Evolutionary conservation across 495 filamentous ascomycete species (phyloP).

Genomic region (Penicillium macrosclerotiorum): DNA sequence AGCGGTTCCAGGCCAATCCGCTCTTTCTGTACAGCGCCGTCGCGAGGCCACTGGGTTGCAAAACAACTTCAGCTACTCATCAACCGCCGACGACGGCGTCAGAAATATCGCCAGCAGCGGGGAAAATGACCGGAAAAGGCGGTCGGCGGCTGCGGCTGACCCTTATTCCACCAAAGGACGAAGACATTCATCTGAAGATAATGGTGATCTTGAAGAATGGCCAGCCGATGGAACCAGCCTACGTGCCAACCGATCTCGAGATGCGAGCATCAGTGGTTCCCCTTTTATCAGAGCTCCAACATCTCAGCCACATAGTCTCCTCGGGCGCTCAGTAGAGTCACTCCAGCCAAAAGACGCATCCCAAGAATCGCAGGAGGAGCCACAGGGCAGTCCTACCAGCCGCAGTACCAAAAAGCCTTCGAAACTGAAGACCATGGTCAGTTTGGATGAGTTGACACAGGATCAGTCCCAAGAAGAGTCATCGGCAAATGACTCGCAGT

Average conservation of each 20-base stretch:
- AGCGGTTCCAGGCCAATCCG: conserved; percentile 42
- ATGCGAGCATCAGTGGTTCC: conserved; percentile 42
- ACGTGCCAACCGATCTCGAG: conserved; percentile 29
- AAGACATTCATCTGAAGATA: conserved; percentile 17
- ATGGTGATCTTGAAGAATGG: conserved; percentile 16
- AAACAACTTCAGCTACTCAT: conserved; percentile 12
- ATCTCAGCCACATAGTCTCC: conserved; percentile 29
- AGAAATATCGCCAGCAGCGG: not conserved
- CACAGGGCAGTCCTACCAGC: conserved; percentile 10
- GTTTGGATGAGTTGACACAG: conserved; percentile 19
- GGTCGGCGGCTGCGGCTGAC: conserved; percentile 21
- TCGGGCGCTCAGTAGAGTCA: conserved; percentile 36
- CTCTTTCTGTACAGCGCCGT: conserved; percentile 31
- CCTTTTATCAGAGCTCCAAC: conserved; percentile 39
- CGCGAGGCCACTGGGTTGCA: conserved; percentile 23
- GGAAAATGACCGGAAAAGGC: conserved; percentile 19
- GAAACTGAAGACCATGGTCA: conserved; percentile 28
- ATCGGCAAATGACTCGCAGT: conserved; percentile 16
- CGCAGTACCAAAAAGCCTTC: conserved; percentile 29
- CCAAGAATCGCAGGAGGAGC: conserved; percentile 29
- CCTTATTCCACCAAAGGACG: conserved; percentile 18
- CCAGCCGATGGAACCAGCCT: conserved; percentile 20
- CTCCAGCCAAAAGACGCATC: conserved; percentile 23
- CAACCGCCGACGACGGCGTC: conserved; percentile 9
- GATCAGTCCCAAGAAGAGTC: conserved; percentile 13